Conservation (phyloP, 2,329 filamentous ascomycete species). For the Beauveria varroae region DNA sequence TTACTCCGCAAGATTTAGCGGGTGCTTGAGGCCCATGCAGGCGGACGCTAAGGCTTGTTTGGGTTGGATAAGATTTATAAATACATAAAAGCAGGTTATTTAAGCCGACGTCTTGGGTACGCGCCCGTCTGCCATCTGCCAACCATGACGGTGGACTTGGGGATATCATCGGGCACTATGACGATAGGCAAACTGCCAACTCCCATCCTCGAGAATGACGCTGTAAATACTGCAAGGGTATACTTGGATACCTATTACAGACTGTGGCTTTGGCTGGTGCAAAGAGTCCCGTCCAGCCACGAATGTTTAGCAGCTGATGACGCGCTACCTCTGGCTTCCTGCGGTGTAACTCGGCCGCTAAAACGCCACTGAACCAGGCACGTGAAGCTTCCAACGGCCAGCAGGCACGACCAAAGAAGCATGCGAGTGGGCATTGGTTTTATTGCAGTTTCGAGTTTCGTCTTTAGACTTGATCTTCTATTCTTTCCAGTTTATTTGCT, state of each 20-base stretch:
- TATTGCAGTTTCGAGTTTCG: background rate
- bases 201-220: background rate
- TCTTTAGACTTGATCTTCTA: background rate
- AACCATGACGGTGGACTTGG: too few relatives aligned
- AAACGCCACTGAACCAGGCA: background rate
- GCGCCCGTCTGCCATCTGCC: too few relatives aligned
- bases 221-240: background rate
- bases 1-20: slow-evolving; percentile 7
- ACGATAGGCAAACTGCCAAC: background rate
- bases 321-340: background rate
- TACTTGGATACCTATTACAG: too few relatives aligned
- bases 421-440: background rate
- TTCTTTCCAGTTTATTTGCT: background rate
- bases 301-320: slow-evolving; percentile 2
- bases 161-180: too few relatives aligned
- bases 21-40: background rate
- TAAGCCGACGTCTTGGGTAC: background rate
- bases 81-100: background rate
- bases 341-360: background rate
- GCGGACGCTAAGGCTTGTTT: background rate
- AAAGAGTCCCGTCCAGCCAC: background rate
- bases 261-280: too few relatives aligned
- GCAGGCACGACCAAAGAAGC: background rate
- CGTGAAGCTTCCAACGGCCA: background rate
- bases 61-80: background rate